These are phyloP conservation scores for Trichosporon sp. DNA, from an alignment of 1,284 basidiomycete species.

Conservation along the genomic window DNA sequence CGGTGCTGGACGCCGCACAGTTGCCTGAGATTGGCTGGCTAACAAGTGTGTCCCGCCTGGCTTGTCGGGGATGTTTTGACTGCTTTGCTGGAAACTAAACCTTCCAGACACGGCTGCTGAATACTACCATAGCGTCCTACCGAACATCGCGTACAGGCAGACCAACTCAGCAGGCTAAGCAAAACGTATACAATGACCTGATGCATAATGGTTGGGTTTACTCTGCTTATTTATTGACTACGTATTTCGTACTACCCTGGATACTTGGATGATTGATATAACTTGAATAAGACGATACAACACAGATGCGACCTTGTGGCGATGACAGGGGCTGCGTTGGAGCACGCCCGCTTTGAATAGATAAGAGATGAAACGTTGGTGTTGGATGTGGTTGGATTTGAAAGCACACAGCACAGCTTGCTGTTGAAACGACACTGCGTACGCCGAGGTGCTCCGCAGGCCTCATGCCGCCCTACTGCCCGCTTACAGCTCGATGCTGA, in stretches of 20 bases:
- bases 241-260: neutral
- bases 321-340: neutral
- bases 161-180: neutral
- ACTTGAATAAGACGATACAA: slow-evolving; percentile 1
- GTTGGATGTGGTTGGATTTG: neutral
- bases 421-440: neutral
- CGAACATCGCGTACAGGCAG: neutral
- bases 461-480: neutral
- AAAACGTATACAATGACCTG: neutral
- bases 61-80: slow-evolving; percentile 4
- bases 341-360: neutral
- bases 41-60: neutral
- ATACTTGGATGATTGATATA: neutral
- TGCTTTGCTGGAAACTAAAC: neutral
- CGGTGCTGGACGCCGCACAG: neutral
- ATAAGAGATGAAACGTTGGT: neutral
- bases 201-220: neutral
- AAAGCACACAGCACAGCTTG: slow-evolving; percentile 7
- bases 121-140: no score
- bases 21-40: neutral
- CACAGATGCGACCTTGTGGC: slow-evolving; percentile 13
- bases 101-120: neutral
- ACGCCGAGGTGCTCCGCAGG: no score
- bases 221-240: neutral
- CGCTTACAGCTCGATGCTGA: slow-evolving; percentile 53